phyloP scores from a whole-genome alignment of 257 asterid species.

The Misopates orontium region DNA sequence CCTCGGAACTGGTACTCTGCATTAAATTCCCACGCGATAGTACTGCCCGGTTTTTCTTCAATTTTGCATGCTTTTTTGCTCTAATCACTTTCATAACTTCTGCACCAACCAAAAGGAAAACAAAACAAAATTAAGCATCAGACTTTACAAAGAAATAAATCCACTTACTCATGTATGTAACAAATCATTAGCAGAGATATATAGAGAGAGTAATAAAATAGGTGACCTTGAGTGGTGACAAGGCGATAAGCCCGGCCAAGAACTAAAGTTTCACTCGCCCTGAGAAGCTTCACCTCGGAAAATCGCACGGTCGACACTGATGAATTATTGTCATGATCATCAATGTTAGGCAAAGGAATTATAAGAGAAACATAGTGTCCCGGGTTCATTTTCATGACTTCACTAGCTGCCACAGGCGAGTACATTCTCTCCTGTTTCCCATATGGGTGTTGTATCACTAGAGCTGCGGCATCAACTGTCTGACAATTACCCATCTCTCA shows the following conservation, averaged over 20 bases:
- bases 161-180: too few relatives aligned
- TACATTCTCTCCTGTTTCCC: conserved; percentile 62
- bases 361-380: conserved; percentile 68
- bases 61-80: conserved; percentile 75
- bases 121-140: not conserved
- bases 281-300: conserved; percentile 69
- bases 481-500: conserved; percentile 65
- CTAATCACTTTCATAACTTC: conserved; percentile 86
- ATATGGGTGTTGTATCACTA: conserved; percentile 62
- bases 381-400: conserved; percentile 63
- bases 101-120: conserved; percentile 26
- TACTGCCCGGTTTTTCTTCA: conserved; percentile 38
- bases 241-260: conserved; percentile 70
- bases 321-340: conserved; percentile 10
- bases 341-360: conserved; percentile 41
- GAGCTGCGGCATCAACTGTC: conserved; percentile 66
- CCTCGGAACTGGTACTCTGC: too few relatives aligned
- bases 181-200: too few relatives aligned
- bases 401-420: conserved; percentile 55
- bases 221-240: conserved; percentile 62
- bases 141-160: too few relatives aligned
- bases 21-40: too few relatives aligned
- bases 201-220: too few relatives aligned
- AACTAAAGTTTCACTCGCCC: conserved; percentile 52
- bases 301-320: conserved; percentile 29